Base-by-base conservation (phyloP, 371 early-diverging fungal genomes). In the Saksenaea vasiformis region DNA sequence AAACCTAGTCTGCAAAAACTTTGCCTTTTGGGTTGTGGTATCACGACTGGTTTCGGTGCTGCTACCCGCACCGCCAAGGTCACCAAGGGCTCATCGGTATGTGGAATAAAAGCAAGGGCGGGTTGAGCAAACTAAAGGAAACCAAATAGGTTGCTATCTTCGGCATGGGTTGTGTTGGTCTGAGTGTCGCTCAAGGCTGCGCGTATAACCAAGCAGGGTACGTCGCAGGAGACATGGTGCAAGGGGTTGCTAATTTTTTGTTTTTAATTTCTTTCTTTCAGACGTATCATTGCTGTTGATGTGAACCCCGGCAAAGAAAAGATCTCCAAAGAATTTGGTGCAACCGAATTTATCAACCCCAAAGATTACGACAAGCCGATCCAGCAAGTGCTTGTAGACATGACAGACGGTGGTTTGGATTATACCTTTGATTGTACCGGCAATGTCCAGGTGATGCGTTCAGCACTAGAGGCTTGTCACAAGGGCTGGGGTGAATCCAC, bases 21-120 rank as follows among this genome's bases (percentile, higher is more conserved):
- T 38, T 96, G 96, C 72, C 84, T 98, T 53, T 85, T 98, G 61
- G 98, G 97, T 9, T 98, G 98, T 72, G 97, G 96, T 61, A 85
- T 97, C 55, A 95, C 98, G 15, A 97, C 98, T 31, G 97, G 98
- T 55, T 98, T 91, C 71, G 98, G 98, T 56, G 97, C 98, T 47
- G 97, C 92, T 51, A 88, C 93, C 58, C 92, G 90, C 67, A 95
- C 97, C 7, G 98, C 96, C 65, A 91, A 94, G 78, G 92, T 96
- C 11, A 87, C 89, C 43, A 76, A 85, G 58, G 94, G 92, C 54
- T 84, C 91, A 14, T 80, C 79, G 7, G 84, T 85, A 31, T 41
- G 64, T 57, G 15, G 11, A 54, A 38, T 10, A 34, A 13, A 35
- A 54, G 2, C 28, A 37, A 19, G 15, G 2, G 28, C 5, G 10